Percentiles rank a stretch among this genome's conserved stretches.
These are phyloP conservation scores for Aureobasidium subglaciale DNA, from an alignment of 2,329 filamentous ascomycete species.

Conservation along the genomic window DNA sequence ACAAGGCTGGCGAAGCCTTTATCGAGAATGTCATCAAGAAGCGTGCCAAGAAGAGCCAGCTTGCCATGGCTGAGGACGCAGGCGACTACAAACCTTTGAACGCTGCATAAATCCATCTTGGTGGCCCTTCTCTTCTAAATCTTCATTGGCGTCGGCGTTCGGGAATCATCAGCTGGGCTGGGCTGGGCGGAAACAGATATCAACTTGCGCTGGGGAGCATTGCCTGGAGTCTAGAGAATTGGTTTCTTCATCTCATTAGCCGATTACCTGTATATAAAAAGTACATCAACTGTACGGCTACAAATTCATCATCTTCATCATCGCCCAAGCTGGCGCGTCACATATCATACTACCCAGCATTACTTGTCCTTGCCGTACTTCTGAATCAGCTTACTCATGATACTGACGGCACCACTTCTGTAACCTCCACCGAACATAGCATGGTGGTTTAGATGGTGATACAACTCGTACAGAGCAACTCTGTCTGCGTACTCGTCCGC, in stretches of 20 bases:
- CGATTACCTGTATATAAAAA: conserved; percentile 6
- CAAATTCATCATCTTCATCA: not conserved
- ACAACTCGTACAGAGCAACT: conserved; percentile 70
- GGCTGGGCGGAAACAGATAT: conserved; percentile 9
- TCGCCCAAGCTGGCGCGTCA: not conserved
- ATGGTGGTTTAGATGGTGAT: conserved; percentile 86
- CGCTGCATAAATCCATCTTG: not conserved
- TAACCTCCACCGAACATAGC: conserved; percentile 80
- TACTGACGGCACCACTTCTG: conserved; percentile 64
- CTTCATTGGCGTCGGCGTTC: not conserved
- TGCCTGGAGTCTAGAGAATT: conserved; percentile 7
- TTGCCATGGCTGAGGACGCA: conserved; percentile 25
- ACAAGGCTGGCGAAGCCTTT: conserved; percentile 97
- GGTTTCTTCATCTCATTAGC: not conserved
- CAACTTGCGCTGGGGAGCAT: conserved; percentile 16
- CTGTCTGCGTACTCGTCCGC: conserved; percentile 79
- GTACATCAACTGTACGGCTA: conserved; percentile 14
- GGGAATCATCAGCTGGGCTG: not conserved
- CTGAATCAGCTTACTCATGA: conserved; percentile 65
- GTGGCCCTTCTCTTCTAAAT: not conserved
- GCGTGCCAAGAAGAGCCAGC: conserved; percentile 43
- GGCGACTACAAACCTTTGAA: conserved; percentile 21
- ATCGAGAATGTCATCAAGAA: conserved; percentile 97
- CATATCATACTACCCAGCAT: not conserved
- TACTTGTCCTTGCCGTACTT: conserved; percentile 54